Percentiles rank a stretch among this genome's conserved stretches.
Conservation (phyloP, 305 asterid genomes). For the Plantago coronopus region DNA sequence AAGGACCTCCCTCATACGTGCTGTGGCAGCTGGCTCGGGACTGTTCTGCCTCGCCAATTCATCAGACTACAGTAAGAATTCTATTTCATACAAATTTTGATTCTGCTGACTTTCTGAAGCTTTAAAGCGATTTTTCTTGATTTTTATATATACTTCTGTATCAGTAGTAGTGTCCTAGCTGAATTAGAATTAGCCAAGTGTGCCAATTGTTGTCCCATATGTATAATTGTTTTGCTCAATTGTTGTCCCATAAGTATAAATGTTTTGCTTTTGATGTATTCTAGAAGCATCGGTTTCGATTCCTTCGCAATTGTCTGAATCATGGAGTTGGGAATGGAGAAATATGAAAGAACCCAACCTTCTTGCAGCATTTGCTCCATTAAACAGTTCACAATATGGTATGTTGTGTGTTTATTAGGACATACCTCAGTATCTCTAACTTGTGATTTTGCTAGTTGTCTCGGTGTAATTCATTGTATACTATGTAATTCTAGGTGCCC, state of each 20-base stretch:
- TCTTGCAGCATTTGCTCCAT: constrained; percentile 24
- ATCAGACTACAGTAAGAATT: constrained; percentile 38
- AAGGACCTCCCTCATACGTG: constrained; percentile 37
- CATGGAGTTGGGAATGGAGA: constrained; percentile 38
- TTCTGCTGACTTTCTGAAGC: background rate
- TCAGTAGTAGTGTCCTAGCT: background rate
- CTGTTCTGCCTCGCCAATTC: constrained; percentile 29
- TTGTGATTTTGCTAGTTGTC: background rate
- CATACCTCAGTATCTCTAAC: background rate
- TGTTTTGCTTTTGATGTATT: background rate
- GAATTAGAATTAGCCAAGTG: background rate
- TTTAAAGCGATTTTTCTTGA: no score
- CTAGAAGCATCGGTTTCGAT: constrained; percentile 42
- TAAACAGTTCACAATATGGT: constrained; percentile 40
- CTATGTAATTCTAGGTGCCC: constrained; percentile 39
- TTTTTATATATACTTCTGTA: no score
- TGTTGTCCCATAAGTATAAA: background rate
- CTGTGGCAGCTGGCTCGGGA: constrained; percentile 62
- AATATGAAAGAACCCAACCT: constrained; percentile 29
- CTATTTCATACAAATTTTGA: constrained; percentile 1
- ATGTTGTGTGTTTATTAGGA: constrained; percentile 16
- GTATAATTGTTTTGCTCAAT: background rate
- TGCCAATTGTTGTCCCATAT: no score
- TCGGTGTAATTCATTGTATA: constrained; percentile 12
- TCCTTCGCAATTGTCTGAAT: constrained; percentile 35